phyloP scores from a whole-genome alignment of 2,329 filamentous ascomycete genomes.

The Verticillium albo-atrum region DNA sequence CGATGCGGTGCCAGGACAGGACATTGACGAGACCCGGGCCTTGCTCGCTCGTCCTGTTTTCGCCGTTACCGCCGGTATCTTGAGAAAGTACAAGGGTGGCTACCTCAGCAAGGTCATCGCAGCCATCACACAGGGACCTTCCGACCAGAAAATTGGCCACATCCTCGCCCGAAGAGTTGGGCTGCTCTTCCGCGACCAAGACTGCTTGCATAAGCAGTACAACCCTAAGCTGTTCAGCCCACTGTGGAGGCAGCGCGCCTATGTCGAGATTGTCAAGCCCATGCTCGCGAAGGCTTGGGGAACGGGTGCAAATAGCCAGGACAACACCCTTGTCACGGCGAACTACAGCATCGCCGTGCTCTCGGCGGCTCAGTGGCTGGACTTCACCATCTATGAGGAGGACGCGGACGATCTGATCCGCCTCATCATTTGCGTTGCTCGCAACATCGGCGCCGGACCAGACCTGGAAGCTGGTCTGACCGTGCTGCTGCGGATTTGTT shows the following conservation, averaged over 20 bases:
- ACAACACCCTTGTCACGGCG: conserved; percentile 21
- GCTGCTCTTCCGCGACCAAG: conserved; percentile 34
- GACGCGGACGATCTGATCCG: conserved; percentile 43
- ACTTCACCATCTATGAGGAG: conserved; percentile 46
- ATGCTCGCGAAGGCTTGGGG: conserved; percentile 40
- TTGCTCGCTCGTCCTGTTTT: conserved; percentile 18
- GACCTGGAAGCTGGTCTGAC: conserved; percentile 30
- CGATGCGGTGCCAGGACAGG: background rate
- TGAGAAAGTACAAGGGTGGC: conserved; percentile 31
- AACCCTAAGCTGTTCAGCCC: conserved; percentile 37
- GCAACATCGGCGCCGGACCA: conserved; percentile 31
- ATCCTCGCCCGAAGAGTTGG: conserved; percentile 37
- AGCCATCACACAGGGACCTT: conserved; percentile 15
- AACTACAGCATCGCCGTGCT: conserved; percentile 45
- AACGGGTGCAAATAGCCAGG: conserved; percentile 13
- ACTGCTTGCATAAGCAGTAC: conserved; percentile 31
- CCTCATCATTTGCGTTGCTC: conserved; percentile 42
- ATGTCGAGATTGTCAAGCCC: conserved; percentile 38
- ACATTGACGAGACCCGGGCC: background rate
- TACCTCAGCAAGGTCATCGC: conserved; percentile 29
- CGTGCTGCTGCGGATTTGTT: conserved; percentile 28
- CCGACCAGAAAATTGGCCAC: conserved; percentile 27
- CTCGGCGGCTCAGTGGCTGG: conserved; percentile 43
- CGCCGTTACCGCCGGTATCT: conserved; percentile 30
- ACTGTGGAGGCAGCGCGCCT: conserved; percentile 45